Base-by-base conservation (phyloP, 768 basidiomycete genomes). In the Tulasnella sp. region DNA sequence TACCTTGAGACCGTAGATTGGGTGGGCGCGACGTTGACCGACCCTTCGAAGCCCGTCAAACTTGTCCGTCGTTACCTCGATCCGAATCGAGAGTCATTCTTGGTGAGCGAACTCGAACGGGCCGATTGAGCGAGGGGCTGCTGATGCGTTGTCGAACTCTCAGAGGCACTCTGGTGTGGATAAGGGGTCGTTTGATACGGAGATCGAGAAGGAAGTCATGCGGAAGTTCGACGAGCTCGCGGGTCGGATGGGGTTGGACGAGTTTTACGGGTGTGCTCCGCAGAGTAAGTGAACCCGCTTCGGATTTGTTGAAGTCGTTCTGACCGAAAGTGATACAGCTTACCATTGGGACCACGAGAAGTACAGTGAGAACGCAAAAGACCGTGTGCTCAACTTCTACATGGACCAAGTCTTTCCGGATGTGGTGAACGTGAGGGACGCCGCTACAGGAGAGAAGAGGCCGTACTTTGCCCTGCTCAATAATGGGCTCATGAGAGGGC, bases 1-100 rank as follows among this genome's bases (percentile, higher is more conserved):
- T 70, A 70, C 36, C 69, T 70, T 29, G 69, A 70, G 32, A 70
- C 69, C 0, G 47, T 70, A 52, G 69, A 44, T 8, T 70, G 69
- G 69, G 47, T 70, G 19, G 32, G 42, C 34, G 69, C 69, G 19
- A 37, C 41, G 9, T 17, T 70, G 7, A 29, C 69, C 16, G 17
- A 29, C 7, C 1, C 0, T 1, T 22, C 41, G 32, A 26, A 36
- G 17, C 52, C 69, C n/a, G 42, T 59, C 35, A 2, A 70, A 12
- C 26, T 70, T 44, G 47, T 36, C 1, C 69, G 69, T 16, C 34
- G 69, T 17, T 70, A 52, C 29, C 42, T 70, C n/a, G 69, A 70
- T 34, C 29, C 47, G 16, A 70, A 16, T 44, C n/a, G n/a, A 32
- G 69, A 70, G 16, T 52, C 69, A 5, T 62, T 70, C 32, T 16